A percentile compares a stretch with the other conserved stretches of the same genome.
phyloP scores from a whole-genome alignment of 2,329 filamentous ascomycete genomes.

The Trichoderma hamatum region DNA sequence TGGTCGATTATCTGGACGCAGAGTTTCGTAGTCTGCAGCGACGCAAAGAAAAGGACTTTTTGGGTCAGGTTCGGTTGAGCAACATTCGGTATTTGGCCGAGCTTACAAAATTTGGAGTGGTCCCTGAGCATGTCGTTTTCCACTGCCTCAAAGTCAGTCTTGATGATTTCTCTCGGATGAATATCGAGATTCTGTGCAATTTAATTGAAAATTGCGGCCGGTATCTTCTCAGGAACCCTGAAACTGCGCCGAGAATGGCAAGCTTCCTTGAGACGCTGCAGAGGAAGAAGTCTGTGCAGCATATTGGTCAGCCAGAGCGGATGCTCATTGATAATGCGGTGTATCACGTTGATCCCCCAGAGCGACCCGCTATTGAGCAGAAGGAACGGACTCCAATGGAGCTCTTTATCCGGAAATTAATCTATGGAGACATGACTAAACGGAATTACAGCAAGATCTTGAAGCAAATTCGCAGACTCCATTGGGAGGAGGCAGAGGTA shows the following conservation, averaged over 20 bases:
- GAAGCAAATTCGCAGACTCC: slow-evolving; percentile 90
- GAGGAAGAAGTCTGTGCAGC: slow-evolving; percentile 93
- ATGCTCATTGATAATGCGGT: slow-evolving; percentile 99
- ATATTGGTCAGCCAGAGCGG: slow-evolving; percentile 91
- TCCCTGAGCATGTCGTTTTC: slow-evolving; percentile 98
- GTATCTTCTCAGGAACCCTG: slow-evolving; percentile 87
- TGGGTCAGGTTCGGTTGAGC: slow-evolving; percentile 88
- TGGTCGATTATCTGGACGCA: slow-evolving; percentile 90
- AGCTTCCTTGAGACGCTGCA: slow-evolving; percentile 94
- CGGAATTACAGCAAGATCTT: slow-evolving; percentile 91
- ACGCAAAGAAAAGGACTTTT: slow-evolving; percentile 95
- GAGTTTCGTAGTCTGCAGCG: slow-evolving; percentile 96
- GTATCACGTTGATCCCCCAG: slow-evolving; percentile 96
- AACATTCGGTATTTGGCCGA: slow-evolving; percentile 98
- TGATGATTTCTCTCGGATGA: slow-evolving; percentile 98
- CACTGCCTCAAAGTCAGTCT: slow-evolving; percentile 97
- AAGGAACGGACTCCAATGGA: slow-evolving; percentile 95
- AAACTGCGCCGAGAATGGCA: slow-evolving; percentile 89
- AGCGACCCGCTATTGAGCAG: slow-evolving; percentile 90
- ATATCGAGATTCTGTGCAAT: slow-evolving; percentile 97
- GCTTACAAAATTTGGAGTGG: slow-evolving; percentile 95
- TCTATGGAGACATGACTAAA: slow-evolving; percentile 93
- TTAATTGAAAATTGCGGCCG: slow-evolving; percentile 94
- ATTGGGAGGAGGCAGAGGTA: slow-evolving; percentile 93
- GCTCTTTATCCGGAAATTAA: slow-evolving; percentile 85